phyloP scores from a whole-genome alignment of 345 rosid species.

The Bruguiera gymnorhiza region DNA sequence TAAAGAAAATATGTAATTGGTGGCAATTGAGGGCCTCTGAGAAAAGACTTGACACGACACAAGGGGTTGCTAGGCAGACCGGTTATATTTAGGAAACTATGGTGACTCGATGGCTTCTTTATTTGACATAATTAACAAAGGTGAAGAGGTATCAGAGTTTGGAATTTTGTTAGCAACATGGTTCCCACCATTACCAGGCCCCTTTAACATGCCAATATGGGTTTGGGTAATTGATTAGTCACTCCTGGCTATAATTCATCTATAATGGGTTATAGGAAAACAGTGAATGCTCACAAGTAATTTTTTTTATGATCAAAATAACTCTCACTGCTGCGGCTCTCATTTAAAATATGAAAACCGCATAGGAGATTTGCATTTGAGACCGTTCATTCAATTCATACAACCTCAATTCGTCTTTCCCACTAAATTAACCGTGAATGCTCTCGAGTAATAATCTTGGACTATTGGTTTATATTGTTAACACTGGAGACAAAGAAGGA shows the following conservation, averaged over 20 bases:
- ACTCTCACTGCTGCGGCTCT: too few relatives aligned
- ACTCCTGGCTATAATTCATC: conserved; percentile 22
- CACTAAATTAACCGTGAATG: background rate
- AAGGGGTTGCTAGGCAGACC: background rate
- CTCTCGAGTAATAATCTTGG: background rate
- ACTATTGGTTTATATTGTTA: too few relatives aligned
- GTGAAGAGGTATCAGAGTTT: conserved; percentile 15
- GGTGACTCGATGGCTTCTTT: conserved; percentile 13
- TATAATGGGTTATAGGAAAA: conserved; percentile 15
- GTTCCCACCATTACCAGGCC: conserved; percentile 23
- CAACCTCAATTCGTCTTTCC: too few relatives aligned
- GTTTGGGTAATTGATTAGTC: conserved; percentile 12
- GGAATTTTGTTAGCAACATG: conserved; percentile 26
- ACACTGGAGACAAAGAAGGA: background rate
- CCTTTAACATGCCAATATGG: conserved; percentile 19
- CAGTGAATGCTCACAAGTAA: background rate
- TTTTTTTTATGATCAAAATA: too few relatives aligned
- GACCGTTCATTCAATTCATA: too few relatives aligned
- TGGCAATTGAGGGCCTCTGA: background rate
- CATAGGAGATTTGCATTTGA: too few relatives aligned
- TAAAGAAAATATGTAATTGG: background rate
- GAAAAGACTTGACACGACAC: background rate
- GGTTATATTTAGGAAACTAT: conserved; percentile 8
- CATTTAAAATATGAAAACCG: too few relatives aligned
- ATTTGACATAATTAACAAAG: conserved; percentile 13